A percentile compares a stretch with the other conserved stretches of the same genome.
phyloP scores from a whole-genome alignment of 2,329 filamentous ascomycete genomes.

The Whalleya microplaca region DNA sequence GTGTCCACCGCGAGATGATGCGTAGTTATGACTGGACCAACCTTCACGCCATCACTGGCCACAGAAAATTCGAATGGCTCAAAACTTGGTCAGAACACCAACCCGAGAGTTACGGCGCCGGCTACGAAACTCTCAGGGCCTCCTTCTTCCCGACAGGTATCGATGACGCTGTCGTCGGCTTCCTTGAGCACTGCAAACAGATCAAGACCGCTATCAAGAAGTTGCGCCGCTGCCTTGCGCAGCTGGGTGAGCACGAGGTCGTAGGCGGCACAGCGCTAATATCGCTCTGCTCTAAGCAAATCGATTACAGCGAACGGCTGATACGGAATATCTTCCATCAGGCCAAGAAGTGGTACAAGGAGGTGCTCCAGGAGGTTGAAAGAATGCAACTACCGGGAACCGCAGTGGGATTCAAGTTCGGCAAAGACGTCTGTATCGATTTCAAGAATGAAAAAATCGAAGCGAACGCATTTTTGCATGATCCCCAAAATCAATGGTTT shows the following conservation, averaged over 20 bases:
- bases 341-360: slow-evolving; percentile 6
- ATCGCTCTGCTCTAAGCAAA: not conserved
- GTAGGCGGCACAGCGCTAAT: not conserved
- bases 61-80: no score
- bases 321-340: not conserved
- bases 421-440: no score
- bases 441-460: no score
- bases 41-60: no score
- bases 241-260: not conserved
- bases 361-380: slow-evolving; percentile 1
- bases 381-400: slow-evolving; percentile 14
- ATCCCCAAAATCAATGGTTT: no score
- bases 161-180: slow-evolving; percentile 11
- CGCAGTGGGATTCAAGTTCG: slow-evolving; percentile 2
- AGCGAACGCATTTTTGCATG: no score
- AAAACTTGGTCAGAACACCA: no score
- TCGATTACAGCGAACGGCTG: not conserved
- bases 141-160: slow-evolving; percentile 13
- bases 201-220: not conserved
- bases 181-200: slow-evolving; percentile 6
- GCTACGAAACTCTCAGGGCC: not conserved
- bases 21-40: not conserved
- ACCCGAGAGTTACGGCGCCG: not conserved
- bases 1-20: slow-evolving; percentile 5
- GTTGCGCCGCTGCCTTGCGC: not conserved